These are phyloP conservation scores for Prinsepia uniflora DNA, from an alignment of 306 rosid genomes.

Conservation along the genomic window DNA sequence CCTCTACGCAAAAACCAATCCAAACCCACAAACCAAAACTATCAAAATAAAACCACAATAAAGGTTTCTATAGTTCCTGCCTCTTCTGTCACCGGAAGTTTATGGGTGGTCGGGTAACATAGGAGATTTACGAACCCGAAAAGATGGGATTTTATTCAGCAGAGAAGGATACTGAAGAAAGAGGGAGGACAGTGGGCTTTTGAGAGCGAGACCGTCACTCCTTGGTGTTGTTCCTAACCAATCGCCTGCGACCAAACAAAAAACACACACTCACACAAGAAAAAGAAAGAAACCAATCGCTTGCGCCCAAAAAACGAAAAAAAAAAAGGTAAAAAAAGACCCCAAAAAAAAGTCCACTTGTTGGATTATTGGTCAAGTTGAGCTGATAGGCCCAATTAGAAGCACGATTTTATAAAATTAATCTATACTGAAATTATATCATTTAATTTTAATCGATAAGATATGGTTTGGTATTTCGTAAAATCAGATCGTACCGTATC, in stretches of 20 bases:
- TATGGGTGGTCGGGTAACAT: not conserved
- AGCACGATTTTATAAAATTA: no score
- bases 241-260: not conserved
- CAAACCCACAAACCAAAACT: conserved; percentile 13
- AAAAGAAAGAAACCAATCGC: no score
- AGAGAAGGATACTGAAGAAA: not conserved
- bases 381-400: no score
- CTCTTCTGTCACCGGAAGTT: not conserved
- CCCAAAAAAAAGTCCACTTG: no score
- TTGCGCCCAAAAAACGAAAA: no score
- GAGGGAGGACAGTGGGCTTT: not conserved
- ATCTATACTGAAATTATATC: no score
- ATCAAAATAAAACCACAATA: not conserved
- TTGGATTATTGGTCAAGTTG: no score
- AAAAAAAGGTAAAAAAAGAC: no score
- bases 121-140: not conserved
- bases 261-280: no score
- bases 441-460: no score
- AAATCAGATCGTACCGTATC: no score
- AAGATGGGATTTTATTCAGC: conserved; percentile 1
- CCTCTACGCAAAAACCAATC: conserved; percentile 21
- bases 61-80: not conserved
- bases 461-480: no score
- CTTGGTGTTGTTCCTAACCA: not conserved
- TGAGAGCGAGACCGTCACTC: not conserved